Base-by-base conservation (phyloP, 345 rosid genomes). In the Sapria himalayana region DNA sequence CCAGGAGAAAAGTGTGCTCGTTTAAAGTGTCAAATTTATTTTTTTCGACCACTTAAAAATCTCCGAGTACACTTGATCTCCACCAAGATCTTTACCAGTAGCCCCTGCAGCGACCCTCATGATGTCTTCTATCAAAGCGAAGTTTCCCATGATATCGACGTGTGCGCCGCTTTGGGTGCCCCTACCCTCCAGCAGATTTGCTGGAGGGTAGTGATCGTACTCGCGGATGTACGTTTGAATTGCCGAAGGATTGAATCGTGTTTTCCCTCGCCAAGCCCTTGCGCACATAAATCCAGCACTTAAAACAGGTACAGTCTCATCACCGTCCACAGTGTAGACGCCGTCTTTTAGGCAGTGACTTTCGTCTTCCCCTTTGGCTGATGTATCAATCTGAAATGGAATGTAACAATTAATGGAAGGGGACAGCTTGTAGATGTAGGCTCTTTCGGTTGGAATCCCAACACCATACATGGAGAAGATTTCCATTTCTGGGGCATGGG, bases 141-240 rank as follows among this genome's bases (percentile, higher is more conserved):
- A 89, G 58, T 89, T 89, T 33, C 98, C 98, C 98, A 89, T 79
- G 37, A 89, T 77, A 49, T 89, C 98, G 4, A 82, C 95, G 57
- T 89, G 95, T 4, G 72, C 70, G 5, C 93, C 95, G 32, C 98
- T 89, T 49, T 61, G 91, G 1, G 85, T 89, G 42, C 98, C 94
- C 0, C 98, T 68, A 4, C 94, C 98, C 56, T 89, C 94, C 10
- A 89, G 63, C 27, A 89, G 63, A 49, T 74, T 82, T 15, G 93
- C 64, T 0, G 94, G 94, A 20, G 94, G 98, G 48, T 74, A 59
- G 60, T 89, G 94, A 22, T 63, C 61, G 42, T 82, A 89, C 52
- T 89, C 98, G 48, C 98, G 64, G 7, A 68, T 17, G 41, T 72
- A 72, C 7, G 91, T 82, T 39, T 46, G 63, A 45, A 71, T 74